Evolutionary conservation across 2,329 filamentous ascomycete genomes (phyloP), one percentile per base, ranked within the genome.

Genomic region (Paradendryphiella salina): DNA sequence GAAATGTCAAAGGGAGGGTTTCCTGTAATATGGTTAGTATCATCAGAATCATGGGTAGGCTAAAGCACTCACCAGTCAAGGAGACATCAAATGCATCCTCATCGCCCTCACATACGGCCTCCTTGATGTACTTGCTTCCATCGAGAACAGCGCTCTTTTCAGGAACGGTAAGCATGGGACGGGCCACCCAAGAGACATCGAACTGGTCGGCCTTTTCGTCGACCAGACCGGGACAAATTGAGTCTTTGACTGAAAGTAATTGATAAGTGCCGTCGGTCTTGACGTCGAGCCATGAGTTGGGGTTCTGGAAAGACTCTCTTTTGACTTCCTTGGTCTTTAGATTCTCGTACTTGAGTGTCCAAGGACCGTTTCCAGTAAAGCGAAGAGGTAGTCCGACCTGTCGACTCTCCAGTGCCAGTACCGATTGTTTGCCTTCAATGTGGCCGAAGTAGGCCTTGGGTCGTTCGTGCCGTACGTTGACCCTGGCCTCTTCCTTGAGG

Each of bases 41-140:
- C 23, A 23, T 18, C 4, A 35, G 10, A 33, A 9, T n/a, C 4
- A 15, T 21, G 21, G 3, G 4, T 33, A 42, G 17, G 13, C 13
- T 11, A 48, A 43, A 31, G 31, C 21, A 69, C 80, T 75, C 82
- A 83, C 90, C 93, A 69, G 83, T 83, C 55, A 99, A 81, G 35
- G 82, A 81, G 45, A 99, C 78, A 65, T 96, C 91, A 47, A 96
- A 85, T 3, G 86, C 85, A 71, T 96, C 93, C 65, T 96, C 88
- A 55, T 97, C 93, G 23, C 93, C 93, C 76, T 99, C 92, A 67
- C 94, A 99, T 23, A 99, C 87, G 54, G 92, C 86, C 34, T 85
- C 82, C 73, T 95, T 95, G 61, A 85, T 70, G 67, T 86, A 88
- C 28, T 80, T 79, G 21, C 79, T 77, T 13, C 79, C 77, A 29